These are phyloP conservation scores for Gaertneriomyces semiglobifer DNA, from an alignment of 192 early-diverging fungal genomes.

Conservation along the genomic window DNA sequence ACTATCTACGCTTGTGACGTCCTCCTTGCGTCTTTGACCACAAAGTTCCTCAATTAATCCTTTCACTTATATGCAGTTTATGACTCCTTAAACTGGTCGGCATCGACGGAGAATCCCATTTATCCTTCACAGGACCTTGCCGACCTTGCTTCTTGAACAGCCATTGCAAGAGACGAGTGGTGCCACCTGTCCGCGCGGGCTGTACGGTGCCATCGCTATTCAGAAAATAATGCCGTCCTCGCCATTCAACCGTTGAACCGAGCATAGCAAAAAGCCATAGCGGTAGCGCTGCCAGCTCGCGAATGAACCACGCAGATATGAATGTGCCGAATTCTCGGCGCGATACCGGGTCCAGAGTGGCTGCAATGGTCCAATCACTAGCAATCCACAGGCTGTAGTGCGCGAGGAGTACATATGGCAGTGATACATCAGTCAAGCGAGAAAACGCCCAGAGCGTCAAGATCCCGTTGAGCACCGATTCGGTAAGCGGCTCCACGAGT, in stretches of 20 bases:
- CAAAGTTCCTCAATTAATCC: too few relatives aligned
- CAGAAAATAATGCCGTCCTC: constrained; percentile 55
- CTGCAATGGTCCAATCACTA: constrained; percentile 46
- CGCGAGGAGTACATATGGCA: constrained; percentile 46
- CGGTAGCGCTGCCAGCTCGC: constrained; percentile 82
- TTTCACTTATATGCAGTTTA: too few relatives aligned
- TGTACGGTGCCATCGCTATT: constrained; percentile 43
- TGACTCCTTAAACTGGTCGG: too few relatives aligned
- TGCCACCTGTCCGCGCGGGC: background rate
- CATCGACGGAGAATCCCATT: too few relatives aligned
- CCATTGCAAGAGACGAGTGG: too few relatives aligned
- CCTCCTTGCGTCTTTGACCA: too few relatives aligned
- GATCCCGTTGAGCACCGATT: constrained; percentile 75
- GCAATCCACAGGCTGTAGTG: constrained; percentile 61
- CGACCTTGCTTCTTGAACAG: too few relatives aligned
- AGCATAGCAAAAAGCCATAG: constrained; percentile 75
- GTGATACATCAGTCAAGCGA: constrained; percentile 50
- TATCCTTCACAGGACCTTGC: too few relatives aligned
- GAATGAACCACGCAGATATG: constrained; percentile 72
- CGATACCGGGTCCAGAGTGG: constrained; percentile 41
- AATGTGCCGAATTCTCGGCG: constrained; percentile 37
- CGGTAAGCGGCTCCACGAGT: constrained; percentile 86
- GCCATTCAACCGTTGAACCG: constrained; percentile 84
- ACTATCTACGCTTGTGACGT: too few relatives aligned
- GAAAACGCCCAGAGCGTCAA: constrained; percentile 68